These are phyloP conservation scores for Cenchrus fungigraminus DNA, from an alignment of 176 grass and related monocot genomes.

Conservation along the genomic window DNA sequence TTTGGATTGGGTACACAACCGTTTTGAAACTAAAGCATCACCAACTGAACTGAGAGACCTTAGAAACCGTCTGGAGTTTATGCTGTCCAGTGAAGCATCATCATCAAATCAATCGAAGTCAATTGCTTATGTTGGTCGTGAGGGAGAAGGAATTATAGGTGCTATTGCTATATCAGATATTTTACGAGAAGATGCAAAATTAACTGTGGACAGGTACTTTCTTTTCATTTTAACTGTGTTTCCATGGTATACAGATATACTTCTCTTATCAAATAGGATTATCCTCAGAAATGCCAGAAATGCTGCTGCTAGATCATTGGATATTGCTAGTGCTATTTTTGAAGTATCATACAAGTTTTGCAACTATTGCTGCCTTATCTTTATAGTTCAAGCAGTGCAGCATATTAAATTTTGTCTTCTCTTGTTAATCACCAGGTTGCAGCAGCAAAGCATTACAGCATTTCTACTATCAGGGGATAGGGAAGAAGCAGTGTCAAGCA, in stretches of 20 bases:
- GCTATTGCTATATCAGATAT: slow-evolving; percentile 91
- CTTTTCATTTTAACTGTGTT: slow-evolving; percentile 31
- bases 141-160: slow-evolving; percentile 94
- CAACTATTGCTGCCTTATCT: slow-evolving; percentile 14
- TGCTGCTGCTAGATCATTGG: slow-evolving; percentile 18
- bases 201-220: slow-evolving; percentile 72
- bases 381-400: slow-evolving; percentile 13
- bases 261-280: neutral
- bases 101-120: slow-evolving; percentile 79
- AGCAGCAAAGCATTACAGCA: slow-evolving; percentile 64
- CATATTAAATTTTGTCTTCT: slow-evolving; percentile 12
- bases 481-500: slow-evolving; percentile 82
- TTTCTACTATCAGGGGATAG: slow-evolving; percentile 87
- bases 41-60: slow-evolving; percentile 60
- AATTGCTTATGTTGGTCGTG: slow-evolving; percentile 79
- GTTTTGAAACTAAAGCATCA: slow-evolving; percentile 70
- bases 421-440: slow-evolving; percentile 56
- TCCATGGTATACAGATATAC: slow-evolving; percentile 16
- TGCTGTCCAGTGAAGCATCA: slow-evolving; percentile 50
- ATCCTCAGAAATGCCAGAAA: neutral
- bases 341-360: slow-evolving; percentile 14
- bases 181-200: slow-evolving; percentile 77
- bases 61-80: slow-evolving; percentile 52
- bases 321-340: slow-evolving; percentile 25
- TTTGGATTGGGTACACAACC: slow-evolving; percentile 79